A percentile compares a stretch with the other conserved stretches of the same genome.
Evolutionary conservation across 208 protist genomes (phyloP).

Genomic region (Trypanosoma mega): DNA sequence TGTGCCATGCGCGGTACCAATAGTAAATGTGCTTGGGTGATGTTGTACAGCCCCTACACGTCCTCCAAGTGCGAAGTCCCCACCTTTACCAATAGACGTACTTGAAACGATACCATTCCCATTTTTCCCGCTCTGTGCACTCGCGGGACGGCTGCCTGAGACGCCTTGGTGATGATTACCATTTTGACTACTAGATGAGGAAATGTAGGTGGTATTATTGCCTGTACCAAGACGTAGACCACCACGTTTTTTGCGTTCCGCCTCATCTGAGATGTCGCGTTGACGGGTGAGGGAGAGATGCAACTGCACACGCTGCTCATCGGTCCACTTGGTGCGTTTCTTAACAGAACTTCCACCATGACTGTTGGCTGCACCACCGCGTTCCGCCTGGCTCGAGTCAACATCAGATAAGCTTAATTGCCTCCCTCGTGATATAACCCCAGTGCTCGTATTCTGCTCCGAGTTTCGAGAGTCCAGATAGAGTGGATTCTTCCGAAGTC

Average conservation of each 20-base stretch:
- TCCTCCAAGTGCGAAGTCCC: conserved; percentile 80
- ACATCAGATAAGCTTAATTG: too few species aligned
- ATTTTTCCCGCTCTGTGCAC: too few species aligned
- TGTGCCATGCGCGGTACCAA: conserved; percentile 55
- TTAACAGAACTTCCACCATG: background rate
- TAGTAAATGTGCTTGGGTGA: conserved; percentile 57
- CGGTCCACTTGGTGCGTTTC: conserved; percentile 63
- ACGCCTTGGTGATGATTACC: too few species aligned
- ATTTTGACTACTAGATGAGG: background rate
- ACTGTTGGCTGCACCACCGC: background rate
- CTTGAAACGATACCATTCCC: background rate
- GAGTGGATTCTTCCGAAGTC: conserved; percentile 24
- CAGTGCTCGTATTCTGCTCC: too few species aligned
- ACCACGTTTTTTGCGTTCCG: conserved; percentile 50
- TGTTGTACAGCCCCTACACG: conserved; percentile 76
- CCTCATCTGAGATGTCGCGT: conserved; percentile 58
- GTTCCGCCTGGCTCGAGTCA: too few species aligned
- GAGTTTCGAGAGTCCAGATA: conserved; percentile 12
- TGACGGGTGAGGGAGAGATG: conserved; percentile 86
- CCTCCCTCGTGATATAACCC: too few species aligned
- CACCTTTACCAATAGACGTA: background rate
- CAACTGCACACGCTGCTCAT: conserved; percentile 86
- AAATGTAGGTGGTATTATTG: background rate
- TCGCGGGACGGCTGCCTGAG: too few species aligned
- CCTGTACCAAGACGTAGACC: conserved; percentile 14